Conservation (phyloP, 2,329 filamentous ascomycete species). For the Didymellaceae sp. region DNA sequence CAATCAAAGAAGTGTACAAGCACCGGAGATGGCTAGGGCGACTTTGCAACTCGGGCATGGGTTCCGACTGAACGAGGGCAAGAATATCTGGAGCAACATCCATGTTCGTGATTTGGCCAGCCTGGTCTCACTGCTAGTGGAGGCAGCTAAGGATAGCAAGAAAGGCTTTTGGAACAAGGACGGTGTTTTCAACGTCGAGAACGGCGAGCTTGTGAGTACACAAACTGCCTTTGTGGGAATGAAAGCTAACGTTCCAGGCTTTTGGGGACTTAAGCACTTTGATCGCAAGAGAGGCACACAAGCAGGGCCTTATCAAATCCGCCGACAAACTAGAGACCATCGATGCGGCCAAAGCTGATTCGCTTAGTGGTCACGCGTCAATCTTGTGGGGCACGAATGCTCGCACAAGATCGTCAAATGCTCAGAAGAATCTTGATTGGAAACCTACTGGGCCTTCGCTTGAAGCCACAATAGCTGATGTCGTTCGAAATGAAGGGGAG, state of each 20-base stretch:
- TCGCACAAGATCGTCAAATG: slow-evolving; percentile 20
- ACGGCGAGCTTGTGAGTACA: slow-evolving; percentile 48
- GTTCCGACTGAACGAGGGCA: slow-evolving; percentile 61
- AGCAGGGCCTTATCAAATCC: slow-evolving; percentile 20
- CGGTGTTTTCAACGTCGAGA: slow-evolving; percentile 70
- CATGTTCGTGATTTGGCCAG: slow-evolving; percentile 66
- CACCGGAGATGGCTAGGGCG: slow-evolving; percentile 58
- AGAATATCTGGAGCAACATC: slow-evolving; percentile 59
- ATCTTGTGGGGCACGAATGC: slow-evolving; percentile 30
- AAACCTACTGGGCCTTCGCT: slow-evolving; percentile 17
- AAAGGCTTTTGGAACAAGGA: slow-evolving; percentile 58
- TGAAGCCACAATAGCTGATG: slow-evolving; percentile 14
- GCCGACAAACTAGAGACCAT: slow-evolving; percentile 16
- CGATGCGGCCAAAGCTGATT: slow-evolving; percentile 24
- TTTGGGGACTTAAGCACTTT: slow-evolving; percentile 20
- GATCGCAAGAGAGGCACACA: slow-evolving; percentile 23
- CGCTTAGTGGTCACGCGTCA: slow-evolving; percentile 22
- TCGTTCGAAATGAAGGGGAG: slow-evolving; percentile 14
- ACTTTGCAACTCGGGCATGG: slow-evolving; percentile 58
- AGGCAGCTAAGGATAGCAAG: slow-evolving; percentile 52
- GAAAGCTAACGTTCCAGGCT: slow-evolving; percentile 2
- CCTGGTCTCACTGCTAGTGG: slow-evolving; percentile 59
- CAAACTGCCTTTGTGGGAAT: too few relatives aligned
- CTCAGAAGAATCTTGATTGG: slow-evolving; percentile 18
- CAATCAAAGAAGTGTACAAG: slow-evolving; percentile 61